Conservation (phyloP, 306 rosid genomes). For the Senna tora region DNA sequence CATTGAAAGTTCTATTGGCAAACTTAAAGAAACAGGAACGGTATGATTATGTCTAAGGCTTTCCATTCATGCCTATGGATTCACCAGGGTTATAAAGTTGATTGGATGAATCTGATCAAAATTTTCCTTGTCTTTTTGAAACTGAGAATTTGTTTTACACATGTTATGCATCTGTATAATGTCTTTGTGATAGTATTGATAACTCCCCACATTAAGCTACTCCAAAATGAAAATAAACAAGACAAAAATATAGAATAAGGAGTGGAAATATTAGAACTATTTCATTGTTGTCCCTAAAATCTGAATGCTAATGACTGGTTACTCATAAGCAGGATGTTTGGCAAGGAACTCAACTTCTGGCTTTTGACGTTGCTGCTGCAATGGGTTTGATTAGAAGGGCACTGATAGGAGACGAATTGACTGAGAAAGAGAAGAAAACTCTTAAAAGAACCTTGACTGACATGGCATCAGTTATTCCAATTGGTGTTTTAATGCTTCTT, state of each 20-base stretch:
- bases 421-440: slow-evolving; percentile 84
- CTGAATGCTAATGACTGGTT: slow-evolving; percentile 31
- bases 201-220: neutral
- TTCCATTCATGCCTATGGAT: slow-evolving; percentile 29
- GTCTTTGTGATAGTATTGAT: slow-evolving; percentile 19
- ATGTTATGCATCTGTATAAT: slow-evolving; percentile 3
- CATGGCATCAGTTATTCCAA: slow-evolving; percentile 95
- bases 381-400: slow-evolving; percentile 74
- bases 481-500: slow-evolving; percentile 93
- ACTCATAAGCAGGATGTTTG: slow-evolving; percentile 77
- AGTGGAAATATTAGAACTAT: slow-evolving; percentile 1
- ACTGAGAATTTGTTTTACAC: slow-evolving; percentile 11
- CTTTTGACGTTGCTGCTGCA: slow-evolving; percentile 83
- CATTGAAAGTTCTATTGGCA: slow-evolving; percentile 71
- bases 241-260: neutral
- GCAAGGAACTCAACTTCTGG: slow-evolving; percentile 99
- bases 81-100: slow-evolving; percentile 24
- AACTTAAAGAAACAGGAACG: slow-evolving; percentile 80
- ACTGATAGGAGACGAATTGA: slow-evolving; percentile 82
- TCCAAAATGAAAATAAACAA: no score
- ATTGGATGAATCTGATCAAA: slow-evolving; percentile 17
- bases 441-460: slow-evolving; percentile 88
- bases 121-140: neutral
- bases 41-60: slow-evolving; percentile 48
- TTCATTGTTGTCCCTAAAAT: slow-evolving; percentile 29